Evolutionary conservation across 2,329 filamentous ascomycete species (phyloP), one percentile per base, ranked within the genome.

Genomic region (Pyrenochaeta sp.): DNA sequence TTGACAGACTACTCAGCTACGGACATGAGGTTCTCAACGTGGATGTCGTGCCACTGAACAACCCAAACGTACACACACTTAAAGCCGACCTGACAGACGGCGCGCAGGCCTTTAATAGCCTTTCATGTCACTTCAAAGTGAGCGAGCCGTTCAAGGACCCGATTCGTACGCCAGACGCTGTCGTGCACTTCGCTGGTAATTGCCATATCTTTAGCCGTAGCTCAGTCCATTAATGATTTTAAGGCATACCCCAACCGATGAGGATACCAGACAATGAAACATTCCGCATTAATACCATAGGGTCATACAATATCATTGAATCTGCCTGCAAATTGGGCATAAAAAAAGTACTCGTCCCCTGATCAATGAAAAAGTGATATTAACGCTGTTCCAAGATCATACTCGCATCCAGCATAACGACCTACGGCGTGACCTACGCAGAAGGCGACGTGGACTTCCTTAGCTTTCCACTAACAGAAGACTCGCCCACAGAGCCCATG

Each of bases 321-420:
- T 82, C 84, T 0, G 84, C 85, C 0, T 85, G 79, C 60, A 86
- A 86, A 58, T 74, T 87, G 1, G 83, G 84, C 14, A 81, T 88
- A 33, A 81, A 80, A 61, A 87, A 88, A 64, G 23, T 27, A 27
- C 9, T 27, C 9, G 9, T 27, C 23, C 23, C 23, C 23, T 27
- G 23, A 4, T 27, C 23, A 27, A 9, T 27, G 9, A 27, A 27
- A 27, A 9, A 27, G 9, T 5, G 9, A 27, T 9, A 4, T 9
- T 27, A 27, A 27, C 23, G 23, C 23, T 5, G 23, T 9, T 9
- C 23, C 9, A 27, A 27, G 23, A 82, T 88, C 61, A 77, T 87
- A 57, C 79, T 87, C 41, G 85, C 85, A 0, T 82, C 78, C 45
- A 82, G 78, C 14, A 81, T 86, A 55, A 85, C 83, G 1, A 82